Evolutionary conservation across 139 green algal species (phyloP).

Genomic region (Pseudopediastrum boryanum): DNA sequence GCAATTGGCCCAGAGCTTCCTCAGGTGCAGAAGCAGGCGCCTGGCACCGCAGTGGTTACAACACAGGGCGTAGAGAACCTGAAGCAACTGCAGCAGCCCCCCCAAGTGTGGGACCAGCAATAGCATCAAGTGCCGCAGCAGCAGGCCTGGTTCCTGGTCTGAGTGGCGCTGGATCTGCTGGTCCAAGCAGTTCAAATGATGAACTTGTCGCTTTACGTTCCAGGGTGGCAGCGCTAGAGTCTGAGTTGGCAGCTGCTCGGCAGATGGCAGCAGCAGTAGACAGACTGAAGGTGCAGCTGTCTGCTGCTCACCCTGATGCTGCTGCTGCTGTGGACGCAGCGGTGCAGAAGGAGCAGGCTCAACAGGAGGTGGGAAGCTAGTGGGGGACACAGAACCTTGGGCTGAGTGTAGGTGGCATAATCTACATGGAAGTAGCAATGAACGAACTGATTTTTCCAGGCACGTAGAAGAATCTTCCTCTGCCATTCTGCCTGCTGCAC

Average conservation of each 20-base stretch:
- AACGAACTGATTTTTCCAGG: too few species aligned
- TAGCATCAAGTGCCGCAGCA: neutral
- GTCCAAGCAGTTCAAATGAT: neutral
- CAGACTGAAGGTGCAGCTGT: slow-evolving; percentile 15
- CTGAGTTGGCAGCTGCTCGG: slow-evolving; percentile 38
- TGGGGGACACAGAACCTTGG: neutral
- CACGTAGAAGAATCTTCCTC: too few species aligned
- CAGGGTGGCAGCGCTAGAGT: slow-evolving; percentile 37
- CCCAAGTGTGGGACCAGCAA: neutral
- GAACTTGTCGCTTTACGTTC: slow-evolving; percentile 30
- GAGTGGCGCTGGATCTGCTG: neutral
- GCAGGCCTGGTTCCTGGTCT: neutral
- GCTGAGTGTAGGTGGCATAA: neutral
- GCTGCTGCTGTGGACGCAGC: slow-evolving; percentile 39
- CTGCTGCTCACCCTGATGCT: slow-evolving; percentile 38
- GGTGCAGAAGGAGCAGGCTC: slow-evolving; percentile 37
- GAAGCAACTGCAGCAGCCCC: neutral
- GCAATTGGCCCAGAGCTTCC: neutral
- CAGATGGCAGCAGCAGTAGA: slow-evolving; percentile 42
- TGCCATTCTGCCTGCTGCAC: too few species aligned
- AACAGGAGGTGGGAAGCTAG: slow-evolving; percentile 14
- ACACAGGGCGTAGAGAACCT: neutral
- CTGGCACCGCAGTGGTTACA: neutral
- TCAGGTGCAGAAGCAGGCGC: neutral
- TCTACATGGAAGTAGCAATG: too few species aligned